Conservation (phyloP, 1,139 yeast genomes). For the Saccharomyces uvarum region DNA sequence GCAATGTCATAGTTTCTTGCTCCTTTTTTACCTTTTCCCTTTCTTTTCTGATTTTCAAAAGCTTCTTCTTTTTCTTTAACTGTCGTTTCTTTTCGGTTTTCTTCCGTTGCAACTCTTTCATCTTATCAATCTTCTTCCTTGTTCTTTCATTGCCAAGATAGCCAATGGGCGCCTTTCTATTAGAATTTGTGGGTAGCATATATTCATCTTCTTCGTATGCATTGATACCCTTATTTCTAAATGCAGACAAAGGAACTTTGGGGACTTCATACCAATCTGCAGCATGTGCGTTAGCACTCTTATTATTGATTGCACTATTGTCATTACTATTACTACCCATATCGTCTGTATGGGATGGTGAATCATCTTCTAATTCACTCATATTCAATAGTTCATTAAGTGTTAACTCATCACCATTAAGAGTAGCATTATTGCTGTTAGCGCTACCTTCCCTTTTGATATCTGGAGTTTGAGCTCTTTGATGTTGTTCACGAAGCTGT, state of each 20-base stretch:
- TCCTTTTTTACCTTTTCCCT: slow-evolving; percentile 10
- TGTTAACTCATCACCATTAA: slow-evolving; percentile 53
- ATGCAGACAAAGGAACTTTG: slow-evolving; percentile 79
- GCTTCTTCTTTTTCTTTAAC: slow-evolving; percentile 29
- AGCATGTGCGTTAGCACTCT: slow-evolving; percentile 8
- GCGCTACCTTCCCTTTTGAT: slow-evolving; percentile 10
- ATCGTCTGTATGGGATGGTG: slow-evolving; percentile 30
- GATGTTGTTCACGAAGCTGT: slow-evolving; percentile 23
- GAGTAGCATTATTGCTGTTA: slow-evolving; percentile 17
- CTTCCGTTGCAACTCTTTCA: slow-evolving; percentile 31
- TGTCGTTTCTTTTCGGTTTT: slow-evolving; percentile 28
- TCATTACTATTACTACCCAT: background rate
- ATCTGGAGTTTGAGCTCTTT: slow-evolving; percentile 16
- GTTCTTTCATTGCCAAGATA: slow-evolving; percentile 32
- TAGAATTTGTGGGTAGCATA: slow-evolving; percentile 27
- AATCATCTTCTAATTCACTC: slow-evolving; percentile 75
- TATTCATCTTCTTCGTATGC: slow-evolving; percentile 31
- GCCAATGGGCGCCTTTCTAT: slow-evolving; percentile 32
- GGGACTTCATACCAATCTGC: slow-evolving; percentile 39
- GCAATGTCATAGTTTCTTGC: background rate
- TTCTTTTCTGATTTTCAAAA: slow-evolving; percentile 26
- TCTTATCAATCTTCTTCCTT: slow-evolving; percentile 30
- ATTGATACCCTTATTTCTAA: slow-evolving; percentile 62
- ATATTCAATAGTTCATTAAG: slow-evolving; percentile 81
- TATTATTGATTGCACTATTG: background rate